Evolutionary conservation across 2,329 filamentous ascomycete genomes (phyloP), one percentile per base, ranked within the genome.

Genomic region (Penicillium sp.): DNA sequence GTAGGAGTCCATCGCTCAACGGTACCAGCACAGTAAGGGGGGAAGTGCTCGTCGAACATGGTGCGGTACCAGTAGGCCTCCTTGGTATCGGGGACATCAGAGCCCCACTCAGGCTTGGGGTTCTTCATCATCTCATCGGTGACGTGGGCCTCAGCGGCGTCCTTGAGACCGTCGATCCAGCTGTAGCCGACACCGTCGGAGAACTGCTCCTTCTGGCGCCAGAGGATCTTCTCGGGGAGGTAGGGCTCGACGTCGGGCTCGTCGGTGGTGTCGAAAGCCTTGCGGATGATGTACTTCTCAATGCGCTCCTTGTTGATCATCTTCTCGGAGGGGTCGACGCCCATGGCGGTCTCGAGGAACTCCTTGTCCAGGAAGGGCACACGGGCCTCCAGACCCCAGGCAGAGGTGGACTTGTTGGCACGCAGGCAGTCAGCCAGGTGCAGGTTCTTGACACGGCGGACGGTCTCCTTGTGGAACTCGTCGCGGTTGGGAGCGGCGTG

Each of bases 11-110:
- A 99, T 70, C 94, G 84, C 90, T 91, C 89, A 50, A 99, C 94
- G 7, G 94, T 99, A 55, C 85, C 87, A 8, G 94, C 95, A 73
- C 93, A 97, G 70, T 88, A 88, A 52, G 87, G 84, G 43, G 94
- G 94, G 85, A 97, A 99, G 77, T 95, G 93, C 83, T 99, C 93
- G 75, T 99, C 94, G 73, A 97, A 99, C 93, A 99, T 97, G 74
- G 81, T 83, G 68, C 94, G 88, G 80, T 99, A 99, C 94, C 94
- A 99, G 83, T 96, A 95, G 43, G 92, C 94, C 79, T 99, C 94
- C 84, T 99, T 99, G 70, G 89, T 92, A 71, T 97, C 92, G 9
- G 94, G 95, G 59, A 96, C 85, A 71, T 99, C 95, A 68, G 79
- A 78, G 47, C 92, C 93, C 95, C 95, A 99, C 76, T 97, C 91